phyloP scores from a whole-genome alignment of 768 basidiomycete genomes.

The Pleurotus citrinopileatus region DNA sequence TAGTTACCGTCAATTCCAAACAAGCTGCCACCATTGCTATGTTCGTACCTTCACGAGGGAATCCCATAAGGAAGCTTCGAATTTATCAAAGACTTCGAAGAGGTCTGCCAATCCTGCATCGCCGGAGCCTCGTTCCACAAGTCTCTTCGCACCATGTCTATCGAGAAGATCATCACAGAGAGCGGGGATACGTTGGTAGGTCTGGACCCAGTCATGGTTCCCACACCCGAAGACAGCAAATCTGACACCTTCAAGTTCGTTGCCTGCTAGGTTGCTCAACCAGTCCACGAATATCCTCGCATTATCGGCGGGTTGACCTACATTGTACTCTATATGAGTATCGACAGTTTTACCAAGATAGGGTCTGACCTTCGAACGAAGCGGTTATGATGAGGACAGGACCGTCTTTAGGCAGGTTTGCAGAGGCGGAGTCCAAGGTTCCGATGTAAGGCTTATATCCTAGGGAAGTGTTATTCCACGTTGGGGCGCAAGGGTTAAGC shows the following conservation, averaged over 20 bases:
- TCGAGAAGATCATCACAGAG: slow-evolving; percentile 34
- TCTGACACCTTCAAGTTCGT: slow-evolving; percentile 26
- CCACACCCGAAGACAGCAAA: slow-evolving; percentile 51
- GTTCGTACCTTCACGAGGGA: slow-evolving; percentile 27
- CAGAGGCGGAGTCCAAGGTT: slow-evolving; percentile 36
- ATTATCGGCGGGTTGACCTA: slow-evolving; percentile 47
- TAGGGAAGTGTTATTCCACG: slow-evolving; percentile 9
- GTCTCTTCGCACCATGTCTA: slow-evolving; percentile 30
- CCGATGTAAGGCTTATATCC: slow-evolving; percentile 37
- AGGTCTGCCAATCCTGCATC: slow-evolving; percentile 40
- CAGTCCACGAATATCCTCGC: slow-evolving; percentile 43
- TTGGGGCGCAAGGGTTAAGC: not conserved
- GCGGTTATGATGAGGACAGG: slow-evolving; percentile 45
- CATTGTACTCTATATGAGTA: not conserved
- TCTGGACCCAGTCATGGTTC: slow-evolving; percentile 45
- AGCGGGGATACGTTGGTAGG: slow-evolving; percentile 44
- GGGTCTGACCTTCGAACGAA: slow-evolving; percentile 39
- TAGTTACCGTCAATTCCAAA: slow-evolving; percentile 8
- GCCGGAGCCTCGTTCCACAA: slow-evolving; percentile 35
- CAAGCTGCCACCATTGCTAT: not conserved
- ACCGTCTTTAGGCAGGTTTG: slow-evolving; percentile 37
- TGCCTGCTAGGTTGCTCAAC: slow-evolving; percentile 27
- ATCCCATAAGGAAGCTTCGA: slow-evolving; percentile 36
- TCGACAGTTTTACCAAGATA: not conserved
- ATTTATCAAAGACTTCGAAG: slow-evolving; percentile 43